Base-by-base conservation (phyloP, 2,329 filamentous ascomycete species). In the Neurospora sp. region DNA sequence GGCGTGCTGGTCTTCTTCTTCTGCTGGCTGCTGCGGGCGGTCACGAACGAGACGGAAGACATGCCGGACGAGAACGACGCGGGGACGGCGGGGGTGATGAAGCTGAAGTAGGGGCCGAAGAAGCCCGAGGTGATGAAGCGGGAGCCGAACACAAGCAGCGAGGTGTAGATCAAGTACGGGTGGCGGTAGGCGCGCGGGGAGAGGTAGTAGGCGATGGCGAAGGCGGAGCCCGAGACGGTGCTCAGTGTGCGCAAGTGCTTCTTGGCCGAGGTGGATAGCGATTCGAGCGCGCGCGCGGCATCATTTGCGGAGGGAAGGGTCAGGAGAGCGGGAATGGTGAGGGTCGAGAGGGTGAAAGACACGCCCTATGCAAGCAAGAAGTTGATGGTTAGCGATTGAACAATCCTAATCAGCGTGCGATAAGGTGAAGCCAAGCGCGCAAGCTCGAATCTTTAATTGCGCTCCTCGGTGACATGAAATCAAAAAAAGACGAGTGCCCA, bases 111-210 rank as follows among this genome's bases (percentile, higher is more conserved):
- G 1, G 85, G 83, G 17, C 85, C 80, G 52, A 88, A 76, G 33
- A 80, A 78, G 70, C 85, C 84, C 58, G 83, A 81, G 38, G 84
- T 83, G 68, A 81, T 84, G 66, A 87, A 82, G 28, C 85, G 85
- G 66, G 91, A 88, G 46, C 91, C 82, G 46, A 85, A 83, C 62
- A 89, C 87, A 70, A 93, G 85, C 36, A 93, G 81, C 2, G 90
- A 89, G 15, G 93, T 93, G 89, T 96, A 97, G 71, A 97, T 81
- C 36, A 97, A 89, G 79, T 97, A 98, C 0, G 95, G 95, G 79
- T 98, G 95, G 78, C 91, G 89, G 75, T 87, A 85, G 70, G 89
- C 86, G 36, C 88, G 85, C 0, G 93, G 91, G 2, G 93, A 95
- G 74, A 96, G 83, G 66, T 86, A 79, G 80, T 91, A 97, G 73